Evolutionary conservation across 164 flowering plant species (phyloP).

Genomic region (Piper betle): DNA sequence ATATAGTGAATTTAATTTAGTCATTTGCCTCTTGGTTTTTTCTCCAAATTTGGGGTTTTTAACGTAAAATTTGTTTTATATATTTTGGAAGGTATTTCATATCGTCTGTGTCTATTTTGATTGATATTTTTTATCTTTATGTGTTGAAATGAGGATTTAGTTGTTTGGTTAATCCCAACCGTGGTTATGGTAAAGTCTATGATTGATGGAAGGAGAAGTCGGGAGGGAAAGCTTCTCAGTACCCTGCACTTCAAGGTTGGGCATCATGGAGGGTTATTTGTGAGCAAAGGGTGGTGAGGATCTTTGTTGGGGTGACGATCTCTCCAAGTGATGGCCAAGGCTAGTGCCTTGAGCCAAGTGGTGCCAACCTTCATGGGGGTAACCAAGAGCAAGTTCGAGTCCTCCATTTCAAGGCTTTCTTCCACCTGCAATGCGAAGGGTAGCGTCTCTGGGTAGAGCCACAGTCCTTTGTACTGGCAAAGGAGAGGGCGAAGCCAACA

Average conservation of each 20-base stretch:
- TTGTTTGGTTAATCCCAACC: no score
- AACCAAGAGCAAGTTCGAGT: background rate
- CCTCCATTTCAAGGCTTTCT: background rate
- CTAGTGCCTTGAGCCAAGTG: slow-evolving; percentile 1
- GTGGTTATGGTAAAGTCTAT: slow-evolving; percentile 1
- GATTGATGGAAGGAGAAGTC: background rate
- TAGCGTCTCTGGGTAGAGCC: background rate
- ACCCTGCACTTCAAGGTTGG: background rate
- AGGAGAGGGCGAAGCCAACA: background rate
- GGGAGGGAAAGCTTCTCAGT: background rate
- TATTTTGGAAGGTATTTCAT: no score
- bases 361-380: background rate
- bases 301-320: background rate
- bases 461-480: background rate
- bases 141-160: no score
- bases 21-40: no score
- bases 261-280: background rate
- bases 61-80: no score
- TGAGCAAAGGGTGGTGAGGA: slow-evolving; percentile 2
- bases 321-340: background rate
- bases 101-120: no score
- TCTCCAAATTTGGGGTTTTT: no score
- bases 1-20: no score
- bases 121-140: no score
- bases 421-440: background rate